Percentiles rank a stretch among this genome's conserved stretches.
phyloP scores from a whole-genome alignment of 192 early-diverging fungal genomes.

The Coemansia sp. region DNA sequence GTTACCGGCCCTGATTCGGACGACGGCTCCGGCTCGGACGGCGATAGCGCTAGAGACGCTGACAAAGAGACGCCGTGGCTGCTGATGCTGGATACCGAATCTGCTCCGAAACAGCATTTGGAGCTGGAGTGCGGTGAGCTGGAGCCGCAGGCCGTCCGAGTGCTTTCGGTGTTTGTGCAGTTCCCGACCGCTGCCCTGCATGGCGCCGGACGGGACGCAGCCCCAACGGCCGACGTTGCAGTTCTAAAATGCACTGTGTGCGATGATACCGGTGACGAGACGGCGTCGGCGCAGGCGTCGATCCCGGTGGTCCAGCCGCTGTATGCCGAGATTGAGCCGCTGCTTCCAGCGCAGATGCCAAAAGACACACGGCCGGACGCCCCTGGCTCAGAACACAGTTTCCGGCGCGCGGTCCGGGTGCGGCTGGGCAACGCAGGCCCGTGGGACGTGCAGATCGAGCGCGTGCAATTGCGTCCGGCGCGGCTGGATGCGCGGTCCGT shows the following conservation, averaged over 20 bases:
- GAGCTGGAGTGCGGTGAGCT: not conserved
- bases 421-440: constrained; percentile 25
- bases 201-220: constrained; percentile 1
- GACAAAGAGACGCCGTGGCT: too few relatives aligned
- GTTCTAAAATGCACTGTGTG: not conserved
- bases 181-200: constrained; percentile 10
- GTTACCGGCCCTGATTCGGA: not conserved
- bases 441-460: constrained; percentile 15
- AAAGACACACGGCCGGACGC: too few relatives aligned
- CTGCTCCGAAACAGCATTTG: too few relatives aligned
- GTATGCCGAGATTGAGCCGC: constrained; percentile 7
- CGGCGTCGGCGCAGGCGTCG: constrained; percentile 5
- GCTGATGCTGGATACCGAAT: too few relatives aligned
- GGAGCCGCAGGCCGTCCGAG: constrained; percentile 5
- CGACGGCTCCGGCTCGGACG: too few relatives aligned
- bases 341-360: too few relatives aligned
- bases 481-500: not conserved
- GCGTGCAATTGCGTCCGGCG: constrained; percentile 17
- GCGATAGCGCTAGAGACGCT: too few relatives aligned
- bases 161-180: constrained; percentile 18
- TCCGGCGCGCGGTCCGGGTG: constrained; percentile 30
- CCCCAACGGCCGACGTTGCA: not conserved
- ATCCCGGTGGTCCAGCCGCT: constrained; percentile 25
- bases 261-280: not conserved
- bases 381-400: too few relatives aligned